Evolutionary conservation across 208 protist species (phyloP), one percentile per base, ranked within the genome.

Genomic region (Wallacemonas sp.): DNA sequence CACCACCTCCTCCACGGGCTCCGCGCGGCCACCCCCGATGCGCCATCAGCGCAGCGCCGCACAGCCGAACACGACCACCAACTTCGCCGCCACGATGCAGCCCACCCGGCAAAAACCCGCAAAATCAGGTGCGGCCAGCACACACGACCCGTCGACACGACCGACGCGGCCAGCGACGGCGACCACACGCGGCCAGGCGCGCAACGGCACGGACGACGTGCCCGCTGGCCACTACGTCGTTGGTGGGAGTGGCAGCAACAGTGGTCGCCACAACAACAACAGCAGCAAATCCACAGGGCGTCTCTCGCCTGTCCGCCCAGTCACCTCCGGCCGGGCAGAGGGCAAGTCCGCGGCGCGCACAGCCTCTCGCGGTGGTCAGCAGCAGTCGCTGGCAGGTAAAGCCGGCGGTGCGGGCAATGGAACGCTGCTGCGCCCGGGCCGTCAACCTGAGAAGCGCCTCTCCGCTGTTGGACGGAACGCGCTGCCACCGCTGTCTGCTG

Each of bases 11-110:
- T 16, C 46, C 5, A 6, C 52, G 17, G 48, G 56, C 14, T 36
- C 29, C 26, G 33, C 32, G 11, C 46, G 36, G 6, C 67, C 72
- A 63, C 47, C 41, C 0, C 63, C 33, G 19, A 61, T 66, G 23
- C 61, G 57, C 12, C 48, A 56, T 41, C 49, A 39, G 11, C 32
- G 36, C 36, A 43, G 12, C 29, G 4, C 54, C 32, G n/a, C 33
- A 36, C 55, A 27, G 11, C 27, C 55, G 5, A 6, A 19, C 12
- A 2, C 21, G 23, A 8, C 21, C 36, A 41, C 36, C 19, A 47
- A 39, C 43, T 48, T 62, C 17, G 33, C 57, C 4, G 57, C 57
- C 26, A 65, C 60, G 27, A 34, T 48, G 38, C 29, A 44, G 29
- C 36, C 60, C 5, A n/a, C 19, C n/a, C 36, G 60, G n/a, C 60